Evolutionary conservation across 257 asterid species (phyloP).

Genomic region (Capsicum pubescens): DNA sequence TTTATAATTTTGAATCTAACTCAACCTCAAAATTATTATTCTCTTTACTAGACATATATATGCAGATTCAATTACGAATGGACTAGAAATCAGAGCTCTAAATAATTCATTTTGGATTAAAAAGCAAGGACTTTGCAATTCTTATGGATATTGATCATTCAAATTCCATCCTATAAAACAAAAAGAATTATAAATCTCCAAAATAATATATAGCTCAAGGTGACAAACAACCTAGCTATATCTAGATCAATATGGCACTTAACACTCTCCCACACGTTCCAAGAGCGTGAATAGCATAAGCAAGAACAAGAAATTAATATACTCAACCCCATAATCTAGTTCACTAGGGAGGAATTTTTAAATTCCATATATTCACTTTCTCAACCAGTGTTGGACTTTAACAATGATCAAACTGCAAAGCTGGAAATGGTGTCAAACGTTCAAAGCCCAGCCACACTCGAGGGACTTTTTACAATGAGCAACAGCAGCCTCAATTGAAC

Average conservation of each 20-base stretch:
- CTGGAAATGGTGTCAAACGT: neutral
- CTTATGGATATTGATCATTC: too few species aligned
- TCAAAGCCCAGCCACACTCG: neutral
- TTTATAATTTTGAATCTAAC: neutral
- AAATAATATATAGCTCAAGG: neutral
- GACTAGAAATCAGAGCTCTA: neutral
- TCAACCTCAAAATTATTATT: neutral
- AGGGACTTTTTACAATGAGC: conserved; percentile 70
- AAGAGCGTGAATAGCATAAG: neutral
- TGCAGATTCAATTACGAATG: neutral
- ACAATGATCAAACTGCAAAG: too few species aligned
- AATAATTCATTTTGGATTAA: too few species aligned
- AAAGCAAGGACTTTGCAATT: neutral
- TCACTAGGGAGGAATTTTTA: too few species aligned
- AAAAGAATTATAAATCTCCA: too few species aligned
- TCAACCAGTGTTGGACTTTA: neutral
- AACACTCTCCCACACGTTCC: too few species aligned
- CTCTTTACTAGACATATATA: neutral
- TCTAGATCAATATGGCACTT: too few species aligned
- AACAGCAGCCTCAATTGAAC: conserved; percentile 66
- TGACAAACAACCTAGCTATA: neutral
- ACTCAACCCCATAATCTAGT: too few species aligned
- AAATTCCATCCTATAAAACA: too few species aligned
- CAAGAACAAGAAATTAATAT: too few species aligned
- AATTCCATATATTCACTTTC: too few species aligned